Conservation (phyloP, 768 basidiomycete genomes). For the Amanita jacksonii region DNA sequence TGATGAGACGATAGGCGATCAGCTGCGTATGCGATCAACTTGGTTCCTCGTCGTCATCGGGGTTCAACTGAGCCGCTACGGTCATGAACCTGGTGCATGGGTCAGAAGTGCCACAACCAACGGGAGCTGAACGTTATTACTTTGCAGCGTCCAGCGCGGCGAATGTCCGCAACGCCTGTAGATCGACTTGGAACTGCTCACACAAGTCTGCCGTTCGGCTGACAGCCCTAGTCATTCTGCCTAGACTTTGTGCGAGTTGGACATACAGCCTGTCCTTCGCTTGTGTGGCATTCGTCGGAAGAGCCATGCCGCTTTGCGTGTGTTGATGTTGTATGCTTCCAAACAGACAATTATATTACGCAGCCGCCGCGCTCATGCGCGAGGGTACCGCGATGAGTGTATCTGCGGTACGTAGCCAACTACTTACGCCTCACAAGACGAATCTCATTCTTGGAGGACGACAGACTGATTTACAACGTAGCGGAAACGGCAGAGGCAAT, state of each 20-base stretch:
- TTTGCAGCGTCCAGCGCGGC: slow-evolving; percentile 77
- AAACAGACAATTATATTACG: no score
- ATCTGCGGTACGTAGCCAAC: no score
- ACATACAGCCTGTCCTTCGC: slow-evolving; percentile 76
- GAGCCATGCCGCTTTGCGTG: no score
- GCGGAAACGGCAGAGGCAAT: background rate
- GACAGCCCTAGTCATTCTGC: slow-evolving; percentile 57
- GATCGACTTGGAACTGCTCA: slow-evolving; percentile 64
- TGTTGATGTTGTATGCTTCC: no score
- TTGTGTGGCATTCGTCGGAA: slow-evolving; percentile 57
- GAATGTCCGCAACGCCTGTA: slow-evolving; percentile 72
- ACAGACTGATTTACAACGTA: background rate
- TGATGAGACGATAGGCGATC: no score
- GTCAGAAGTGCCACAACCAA: background rate
- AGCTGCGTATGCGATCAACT: no score
- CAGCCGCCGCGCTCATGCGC: no score
- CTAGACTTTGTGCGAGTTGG: slow-evolving; percentile 62
- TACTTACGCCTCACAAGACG: no score
- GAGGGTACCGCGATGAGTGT: no score
- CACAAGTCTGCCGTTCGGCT: slow-evolving; percentile 69
- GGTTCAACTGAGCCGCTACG: slow-evolving; percentile 29
- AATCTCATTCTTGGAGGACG: no score
- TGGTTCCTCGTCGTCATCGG: slow-evolving; percentile 20
- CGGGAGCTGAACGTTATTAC: slow-evolving; percentile 30
- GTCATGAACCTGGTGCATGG: slow-evolving; percentile 29